These are phyloP conservation scores for Scenedesmus sp. DNA, from an alignment of 163 green algal species.

Conservation along the genomic window DNA sequence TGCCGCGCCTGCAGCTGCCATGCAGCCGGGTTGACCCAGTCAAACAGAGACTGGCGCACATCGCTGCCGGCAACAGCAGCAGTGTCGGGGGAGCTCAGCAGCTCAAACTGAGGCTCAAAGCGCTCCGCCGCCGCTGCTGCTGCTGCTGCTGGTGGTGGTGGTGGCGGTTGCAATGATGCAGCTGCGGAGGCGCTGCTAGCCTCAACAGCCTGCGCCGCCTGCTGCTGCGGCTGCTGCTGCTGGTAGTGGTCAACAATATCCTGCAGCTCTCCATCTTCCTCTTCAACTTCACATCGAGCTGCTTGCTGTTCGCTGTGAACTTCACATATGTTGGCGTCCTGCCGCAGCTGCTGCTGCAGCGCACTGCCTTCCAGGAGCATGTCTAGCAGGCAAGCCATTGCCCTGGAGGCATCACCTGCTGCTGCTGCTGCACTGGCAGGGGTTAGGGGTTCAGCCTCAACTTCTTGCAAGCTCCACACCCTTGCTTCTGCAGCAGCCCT, in stretches of 20 bases:
- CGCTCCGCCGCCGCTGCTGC: conserved; percentile 24
- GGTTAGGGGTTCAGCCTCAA: neutral
- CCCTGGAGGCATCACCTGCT: neutral
- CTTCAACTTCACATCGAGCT: neutral
- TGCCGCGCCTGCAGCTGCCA: conserved; percentile 21
- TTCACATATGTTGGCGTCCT: neutral
- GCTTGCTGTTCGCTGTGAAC: neutral
- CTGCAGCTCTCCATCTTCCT: neutral
- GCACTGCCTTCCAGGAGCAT: conserved; percentile 3
- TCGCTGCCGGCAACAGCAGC: conserved; percentile 25
- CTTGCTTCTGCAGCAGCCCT: conserved; percentile 1
- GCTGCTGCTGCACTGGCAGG: neutral
- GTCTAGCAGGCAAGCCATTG: conserved; percentile 33
- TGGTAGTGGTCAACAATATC: neutral
- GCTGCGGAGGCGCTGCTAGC: neutral
- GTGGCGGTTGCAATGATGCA: neutral
- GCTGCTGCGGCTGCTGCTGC: conserved; percentile 17
- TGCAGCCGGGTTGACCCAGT: conserved; percentile 28
- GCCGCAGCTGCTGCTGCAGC: conserved; percentile 25
- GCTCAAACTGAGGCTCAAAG: conserved; percentile 34
- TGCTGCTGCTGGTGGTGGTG: neutral
- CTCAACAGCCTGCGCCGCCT: neutral
- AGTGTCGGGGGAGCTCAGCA: conserved; percentile 36
- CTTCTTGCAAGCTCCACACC: neutral
- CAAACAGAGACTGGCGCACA: conserved; percentile 26